A percentile compares a stretch with the other conserved stretches of the same genome.
phyloP scores from a whole-genome alignment of 2,329 filamentous ascomycete species.

The Dichotomopilus funicola region DNA sequence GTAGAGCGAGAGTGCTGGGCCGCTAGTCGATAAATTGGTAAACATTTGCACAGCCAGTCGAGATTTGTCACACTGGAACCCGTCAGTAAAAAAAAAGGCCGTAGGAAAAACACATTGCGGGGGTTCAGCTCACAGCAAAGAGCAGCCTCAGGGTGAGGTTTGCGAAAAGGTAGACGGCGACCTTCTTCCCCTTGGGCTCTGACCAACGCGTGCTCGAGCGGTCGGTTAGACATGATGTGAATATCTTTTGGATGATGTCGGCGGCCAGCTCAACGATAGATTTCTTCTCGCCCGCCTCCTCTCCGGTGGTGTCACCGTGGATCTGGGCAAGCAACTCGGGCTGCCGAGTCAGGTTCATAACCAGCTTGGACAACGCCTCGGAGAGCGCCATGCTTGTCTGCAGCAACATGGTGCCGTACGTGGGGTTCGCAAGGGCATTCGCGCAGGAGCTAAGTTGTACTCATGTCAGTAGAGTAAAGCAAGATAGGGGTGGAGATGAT shows the following conservation, averaged over 20 bases:
- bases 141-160: conserved; percentile 85
- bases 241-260: conserved; percentile 83
- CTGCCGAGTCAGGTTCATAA: conserved; percentile 74
- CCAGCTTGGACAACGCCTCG: conserved; percentile 71
- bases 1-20: conserved; percentile 73
- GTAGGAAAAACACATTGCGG: not conserved
- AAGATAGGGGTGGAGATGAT: not conserved
- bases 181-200: conserved; percentile 73
- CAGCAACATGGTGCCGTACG: conserved; percentile 73
- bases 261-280: conserved; percentile 80
- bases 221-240: conserved; percentile 83
- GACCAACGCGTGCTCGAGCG: conserved; percentile 60
- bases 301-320: conserved; percentile 42
- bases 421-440: conserved; percentile 71
- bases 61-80: conserved; percentile 64
- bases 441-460: conserved; percentile 62
- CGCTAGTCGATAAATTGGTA: conserved; percentile 76
- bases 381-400: conserved; percentile 79
- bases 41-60: conserved; percentile 83
- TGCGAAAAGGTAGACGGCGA: conserved; percentile 85
- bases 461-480: not conserved
- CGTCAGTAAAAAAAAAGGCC: conserved; percentile 1
- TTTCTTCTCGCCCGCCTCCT: conserved; percentile 60
- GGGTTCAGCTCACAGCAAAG: conserved; percentile 56
- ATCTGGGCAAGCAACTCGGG: conserved; percentile 69